A percentile compares a stretch with the other conserved stretches of the same genome.
Evolutionary conservation across 176 grass and related monocot genomes (phyloP).

Genomic region (Echinochloa phyllopogon): DNA sequence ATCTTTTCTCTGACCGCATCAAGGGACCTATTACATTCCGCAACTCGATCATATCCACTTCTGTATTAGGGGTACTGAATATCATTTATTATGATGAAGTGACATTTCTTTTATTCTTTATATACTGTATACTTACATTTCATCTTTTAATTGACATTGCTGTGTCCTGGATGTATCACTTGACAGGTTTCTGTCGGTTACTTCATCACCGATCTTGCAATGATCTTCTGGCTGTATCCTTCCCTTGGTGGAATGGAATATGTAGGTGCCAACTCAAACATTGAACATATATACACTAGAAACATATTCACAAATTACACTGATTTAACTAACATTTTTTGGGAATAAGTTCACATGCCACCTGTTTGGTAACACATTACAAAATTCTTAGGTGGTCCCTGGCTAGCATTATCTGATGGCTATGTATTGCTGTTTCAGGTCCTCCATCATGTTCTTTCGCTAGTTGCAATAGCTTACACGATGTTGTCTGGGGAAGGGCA

Average conservation of each 20-base stretch:
- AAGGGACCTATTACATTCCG: conserved; percentile 74
- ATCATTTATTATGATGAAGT: conserved; percentile 12
- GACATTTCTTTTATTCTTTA: conserved; percentile 9
- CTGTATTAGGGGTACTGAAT: conserved; percentile 77
- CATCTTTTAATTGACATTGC: conserved; percentile 30
- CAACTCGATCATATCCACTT: conserved; percentile 79
- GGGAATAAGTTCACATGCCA: conserved; percentile 1
- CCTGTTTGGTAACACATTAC: not conserved
- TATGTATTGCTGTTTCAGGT: conserved; percentile 62
- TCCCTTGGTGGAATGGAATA: conserved; percentile 98
- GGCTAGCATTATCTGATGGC: conserved; percentile 33
- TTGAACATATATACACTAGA: conserved; percentile 16
- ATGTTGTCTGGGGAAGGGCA: conserved; percentile 91
- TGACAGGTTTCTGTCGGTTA: conserved; percentile 92
- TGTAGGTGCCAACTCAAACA: conserved; percentile 55
- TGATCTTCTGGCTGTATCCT: conserved; percentile 96
- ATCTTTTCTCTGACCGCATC: conserved; percentile 82
- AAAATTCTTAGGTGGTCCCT: conserved; percentile 12
- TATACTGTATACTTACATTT: conserved; percentile 29
- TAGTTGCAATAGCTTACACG: conserved; percentile 81
- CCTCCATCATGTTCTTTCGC: conserved; percentile 84
- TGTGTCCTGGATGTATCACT: conserved; percentile 39
- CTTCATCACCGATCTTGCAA: conserved; percentile 87
- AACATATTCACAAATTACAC: conserved; percentile 16
- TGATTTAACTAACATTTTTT: conserved; percentile 21